These are phyloP conservation scores for Trypanosoma cruzi DNA, from an alignment of 208 protist species.

Conservation along the genomic window DNA sequence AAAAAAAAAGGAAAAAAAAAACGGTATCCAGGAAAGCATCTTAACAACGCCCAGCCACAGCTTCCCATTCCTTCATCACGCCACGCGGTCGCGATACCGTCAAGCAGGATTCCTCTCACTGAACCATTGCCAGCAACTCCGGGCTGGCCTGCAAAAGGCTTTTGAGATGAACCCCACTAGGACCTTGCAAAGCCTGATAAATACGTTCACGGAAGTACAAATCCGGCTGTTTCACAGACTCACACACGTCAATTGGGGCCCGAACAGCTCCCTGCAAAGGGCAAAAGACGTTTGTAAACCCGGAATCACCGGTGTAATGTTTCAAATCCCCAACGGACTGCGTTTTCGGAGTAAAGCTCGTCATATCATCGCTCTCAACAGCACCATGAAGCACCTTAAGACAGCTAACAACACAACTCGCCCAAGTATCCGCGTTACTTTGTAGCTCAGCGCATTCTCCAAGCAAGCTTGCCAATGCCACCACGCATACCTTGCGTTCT, in stretches of 20 bases:
- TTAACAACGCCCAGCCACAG: not conserved
- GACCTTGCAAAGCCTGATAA: constrained; percentile 48
- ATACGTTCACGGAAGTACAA: constrained; percentile 67
- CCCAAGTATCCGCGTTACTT: constrained; percentile 53
- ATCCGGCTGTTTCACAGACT: constrained; percentile 58
- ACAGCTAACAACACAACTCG: constrained; percentile 64
- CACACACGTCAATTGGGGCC: constrained; percentile 70
- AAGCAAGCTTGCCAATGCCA: constrained; percentile 77
- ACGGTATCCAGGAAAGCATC: not conserved
- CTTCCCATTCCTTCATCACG: constrained; percentile 22
- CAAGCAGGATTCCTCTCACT: constrained; percentile 28
- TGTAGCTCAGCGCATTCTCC: constrained; percentile 70
- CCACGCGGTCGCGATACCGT: not conserved
- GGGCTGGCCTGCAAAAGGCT: constrained; percentile 40
- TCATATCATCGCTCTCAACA: constrained; percentile 79
- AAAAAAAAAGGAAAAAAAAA: constrained; percentile 8
- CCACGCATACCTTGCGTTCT: constrained; percentile 85
- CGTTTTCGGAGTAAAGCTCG: constrained; percentile 57
- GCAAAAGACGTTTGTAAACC: constrained; percentile 74
- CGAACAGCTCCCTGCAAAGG: constrained; percentile 73
- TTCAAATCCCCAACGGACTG: constrained; percentile 43
- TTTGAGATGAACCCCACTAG: constrained; percentile 35
- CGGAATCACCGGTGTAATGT: constrained; percentile 24
- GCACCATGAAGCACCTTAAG: constrained; percentile 73
- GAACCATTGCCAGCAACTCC: constrained; percentile 52